Base-by-base conservation (phyloP, 1,284 basidiomycete species). In the Kalmanozyma brasiliensis region DNA sequence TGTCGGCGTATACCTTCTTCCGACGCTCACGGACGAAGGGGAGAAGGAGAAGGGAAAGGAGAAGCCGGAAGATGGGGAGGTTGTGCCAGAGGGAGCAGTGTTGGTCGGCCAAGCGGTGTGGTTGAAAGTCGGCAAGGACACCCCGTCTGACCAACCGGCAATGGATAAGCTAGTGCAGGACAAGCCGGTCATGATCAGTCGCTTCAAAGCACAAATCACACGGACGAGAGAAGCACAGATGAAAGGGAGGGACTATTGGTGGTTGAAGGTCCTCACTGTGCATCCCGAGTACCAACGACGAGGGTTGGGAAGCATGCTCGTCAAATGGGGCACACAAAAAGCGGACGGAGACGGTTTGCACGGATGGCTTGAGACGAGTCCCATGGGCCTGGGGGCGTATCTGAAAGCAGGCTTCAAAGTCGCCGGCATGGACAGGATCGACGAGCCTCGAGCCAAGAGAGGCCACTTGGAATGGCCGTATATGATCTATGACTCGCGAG, bases 391-490 rank as follows among this genome's bases (percentile, higher is more conserved):
- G 36, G 30, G 35, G 2, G 29, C 49, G 0, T 62, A 68, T 17
- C 41, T 62, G 13, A 58, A 55, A 19, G 43, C 45, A 1, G 65
- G 65, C 2, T 68, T 68, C 40, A 49, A 23, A 29, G 22, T 62
- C 9, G 13, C 51, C 8, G 55, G 47, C 6, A 33, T 49, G 13
- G 59, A 68, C n/a, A 30, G 17, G 11, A 8, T 62, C 8, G 33
- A 52, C 5, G 55, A 62, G 14, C 10, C n/a, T 4, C 36, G 42
- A 13, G 57, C 55, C 0, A 17, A 49, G 16, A 40, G 9, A 0
- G 65, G 55, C 1, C 51, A 35, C 35, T 33, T 62, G 2, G 52
- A 62, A 6, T 68, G 59, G 65, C 65, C 65, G 0, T 58, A 51
- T 16, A 62, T 68, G 65, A 32, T 68, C 14, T 19, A 55, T 17